Conservation (phyloP, 2,329 filamentous ascomycete species). For the Cladobotryum mycophilum region DNA sequence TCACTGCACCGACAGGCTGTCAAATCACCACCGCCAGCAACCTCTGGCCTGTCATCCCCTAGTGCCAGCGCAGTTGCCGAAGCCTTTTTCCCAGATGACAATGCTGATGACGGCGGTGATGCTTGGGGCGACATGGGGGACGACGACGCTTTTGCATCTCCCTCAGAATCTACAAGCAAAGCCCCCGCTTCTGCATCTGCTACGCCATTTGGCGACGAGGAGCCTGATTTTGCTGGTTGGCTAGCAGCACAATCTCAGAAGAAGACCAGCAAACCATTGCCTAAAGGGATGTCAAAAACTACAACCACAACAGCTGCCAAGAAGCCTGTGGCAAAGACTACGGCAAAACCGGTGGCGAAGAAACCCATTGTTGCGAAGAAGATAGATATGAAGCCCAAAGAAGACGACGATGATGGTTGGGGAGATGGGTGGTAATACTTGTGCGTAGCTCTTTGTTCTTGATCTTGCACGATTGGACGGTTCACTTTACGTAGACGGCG, state of each 20-base stretch:
- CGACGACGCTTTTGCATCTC: constrained; percentile 34
- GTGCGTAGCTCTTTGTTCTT: background rate
- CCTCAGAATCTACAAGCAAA: constrained; percentile 17
- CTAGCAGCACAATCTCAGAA: constrained; percentile 75
- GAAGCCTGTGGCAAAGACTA: constrained; percentile 33
- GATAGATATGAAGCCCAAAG: constrained; percentile 62
- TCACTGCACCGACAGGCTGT: constrained; percentile 55
- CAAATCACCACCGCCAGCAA: constrained; percentile 41
- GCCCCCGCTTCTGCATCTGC: constrained; percentile 29
- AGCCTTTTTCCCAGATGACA: constrained; percentile 49
- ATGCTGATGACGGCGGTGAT: constrained; percentile 59
- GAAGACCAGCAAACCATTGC: constrained; percentile 66
- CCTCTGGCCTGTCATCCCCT: constrained; percentile 44
- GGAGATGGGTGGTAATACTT: constrained; percentile 54
- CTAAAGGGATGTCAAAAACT: constrained; percentile 74
- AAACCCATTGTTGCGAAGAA: constrained; percentile 54
- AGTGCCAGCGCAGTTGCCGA: constrained; percentile 38
- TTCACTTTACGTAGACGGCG: constrained; percentile 5
- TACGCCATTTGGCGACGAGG: constrained; percentile 70
- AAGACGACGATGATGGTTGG: constrained; percentile 58
- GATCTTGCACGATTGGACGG: background rate
- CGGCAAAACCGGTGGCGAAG: constrained; percentile 38
- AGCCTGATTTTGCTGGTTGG: constrained; percentile 96
- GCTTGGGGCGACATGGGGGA: constrained; percentile 70
- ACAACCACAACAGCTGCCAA: constrained; percentile 25